Base-by-base conservation (phyloP, 148 eudicot genomes). In the Talinum fruticosum region DNA sequence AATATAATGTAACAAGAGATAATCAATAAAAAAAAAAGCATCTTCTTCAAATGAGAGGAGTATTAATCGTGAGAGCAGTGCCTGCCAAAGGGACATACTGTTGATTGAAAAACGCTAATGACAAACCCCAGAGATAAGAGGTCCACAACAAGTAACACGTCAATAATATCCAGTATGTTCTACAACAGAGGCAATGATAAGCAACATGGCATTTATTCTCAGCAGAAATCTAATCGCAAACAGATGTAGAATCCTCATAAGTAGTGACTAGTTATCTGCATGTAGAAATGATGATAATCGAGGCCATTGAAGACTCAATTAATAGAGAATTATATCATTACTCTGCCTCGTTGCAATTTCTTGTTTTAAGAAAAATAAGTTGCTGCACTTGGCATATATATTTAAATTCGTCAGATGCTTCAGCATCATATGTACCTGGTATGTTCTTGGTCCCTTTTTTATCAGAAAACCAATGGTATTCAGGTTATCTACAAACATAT, bases 391-490 rank as follows among this genome's bases (percentile, higher is more conserved):
- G 16, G 53, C 8, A 38, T 10, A 38, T 38, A 21, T 26, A 54
- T 59, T 8, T n/a, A 59, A 59, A 23, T 59, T 59, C 18, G 28
- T 76, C 19, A 79, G 65, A n/a, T 32, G 19, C 37, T 32, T 49
- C 57, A 65, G 38, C 44, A 15, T 51, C 7, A 72, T 4, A 65
- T 26, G 28, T 91, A 95, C 97, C 97, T 93, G 99, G 82, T 91
- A 96, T 71, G 90, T 91, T 81, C 86, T 88, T n/a, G 99, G 95
- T 49, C 99, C 99, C 83, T 96, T 96, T 87, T 96, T 96, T 8
- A 96, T 74, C 16, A 96, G 88, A 85, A 78, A 91, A 64, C 97
- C 97, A 37, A 76, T 86, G 51, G 79, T 90, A 79, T 96, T 96
- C 62, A 96, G 74, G 79, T 88, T 93, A 32, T 96, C 99, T 72